A percentile compares a stretch with the other conserved stretches of the same genome.
Evolutionary conservation across 768 basidiomycete genomes (phyloP).

Genomic region (Suillus americanus): DNA sequence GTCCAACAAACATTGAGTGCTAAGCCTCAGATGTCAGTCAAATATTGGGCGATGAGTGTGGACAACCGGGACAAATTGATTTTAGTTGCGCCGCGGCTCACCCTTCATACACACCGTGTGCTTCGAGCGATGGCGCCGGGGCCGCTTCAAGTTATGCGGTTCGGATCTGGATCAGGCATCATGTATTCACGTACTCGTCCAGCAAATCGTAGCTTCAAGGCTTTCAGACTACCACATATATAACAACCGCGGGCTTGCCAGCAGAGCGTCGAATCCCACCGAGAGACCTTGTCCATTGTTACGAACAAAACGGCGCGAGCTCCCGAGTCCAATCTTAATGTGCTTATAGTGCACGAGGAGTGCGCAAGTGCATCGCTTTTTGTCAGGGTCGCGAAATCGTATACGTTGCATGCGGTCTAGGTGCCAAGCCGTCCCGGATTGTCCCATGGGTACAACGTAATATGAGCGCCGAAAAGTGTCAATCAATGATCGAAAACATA

Average conservation of each 20-base stretch:
- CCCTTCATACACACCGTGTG: background rate
- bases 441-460: conserved; percentile 2
- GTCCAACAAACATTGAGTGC: too few relatives aligned
- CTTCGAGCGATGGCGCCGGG: background rate
- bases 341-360: background rate
- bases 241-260: background rate
- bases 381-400: background rate
- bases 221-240: background rate
- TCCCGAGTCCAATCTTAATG: background rate
- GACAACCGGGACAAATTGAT: too few relatives aligned
- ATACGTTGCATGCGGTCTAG: background rate
- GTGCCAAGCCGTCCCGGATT: background rate
- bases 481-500: background rate
- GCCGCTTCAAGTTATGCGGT: background rate
- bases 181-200: background rate
- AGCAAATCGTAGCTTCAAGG: background rate
- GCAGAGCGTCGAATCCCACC: background rate
- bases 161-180: background rate
- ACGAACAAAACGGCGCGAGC: background rate
- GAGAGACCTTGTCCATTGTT: too few relatives aligned
- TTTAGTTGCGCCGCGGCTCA: background rate
- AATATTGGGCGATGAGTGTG: too few relatives aligned
- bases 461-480: background rate
- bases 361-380: background rate
- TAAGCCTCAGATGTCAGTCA: background rate